A percentile compares a stretch with the other conserved stretches of the same genome.
Evolutionary conservation across 2,329 filamentous ascomycete species (phyloP).

Genomic region (Fusarium tupiense): DNA sequence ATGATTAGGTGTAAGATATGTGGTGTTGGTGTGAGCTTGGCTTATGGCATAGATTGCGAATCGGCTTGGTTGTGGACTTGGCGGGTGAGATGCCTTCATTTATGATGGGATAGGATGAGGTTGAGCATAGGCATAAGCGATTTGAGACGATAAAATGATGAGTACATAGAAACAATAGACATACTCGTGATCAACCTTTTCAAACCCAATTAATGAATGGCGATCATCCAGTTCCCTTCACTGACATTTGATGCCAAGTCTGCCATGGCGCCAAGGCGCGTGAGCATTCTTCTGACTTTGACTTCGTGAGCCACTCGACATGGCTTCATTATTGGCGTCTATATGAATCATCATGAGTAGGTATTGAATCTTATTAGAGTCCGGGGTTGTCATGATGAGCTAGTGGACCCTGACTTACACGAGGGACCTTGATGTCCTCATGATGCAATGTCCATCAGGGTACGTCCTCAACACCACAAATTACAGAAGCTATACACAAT

Average conservation of each 20-base stretch:
- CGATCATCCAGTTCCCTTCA: not conserved
- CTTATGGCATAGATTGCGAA: constrained; percentile 7
- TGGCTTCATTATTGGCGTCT: fast-evolving
- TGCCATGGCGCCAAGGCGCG: not conserved
- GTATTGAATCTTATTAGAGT: not conserved
- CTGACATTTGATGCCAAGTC: not conserved
- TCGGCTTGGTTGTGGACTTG: not conserved
- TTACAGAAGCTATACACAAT: not conserved
- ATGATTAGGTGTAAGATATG: not conserved
- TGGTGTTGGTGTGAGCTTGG: not conserved
- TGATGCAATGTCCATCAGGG: constrained; percentile 37
- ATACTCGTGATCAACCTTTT: not conserved
- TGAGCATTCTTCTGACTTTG: not conserved
- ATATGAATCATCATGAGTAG: not conserved
- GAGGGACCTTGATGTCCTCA: constrained; percentile 32
- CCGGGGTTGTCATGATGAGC: constrained; percentile 6
- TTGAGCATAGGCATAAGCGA: not conserved
- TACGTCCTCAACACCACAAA: constrained; percentile 1
- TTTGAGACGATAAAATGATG: not conserved
- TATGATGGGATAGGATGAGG: too few species aligned
- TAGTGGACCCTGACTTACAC: constrained; percentile 9
- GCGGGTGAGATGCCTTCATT: not conserved
- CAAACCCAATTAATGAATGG: too few species aligned
- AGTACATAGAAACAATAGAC: not conserved
- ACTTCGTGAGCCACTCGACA: fast-evolving